Evolutionary conservation across 257 asterid species (phyloP), one percentile per base, ranked within the genome.

Genomic region (Apocynum venetum): DNA sequence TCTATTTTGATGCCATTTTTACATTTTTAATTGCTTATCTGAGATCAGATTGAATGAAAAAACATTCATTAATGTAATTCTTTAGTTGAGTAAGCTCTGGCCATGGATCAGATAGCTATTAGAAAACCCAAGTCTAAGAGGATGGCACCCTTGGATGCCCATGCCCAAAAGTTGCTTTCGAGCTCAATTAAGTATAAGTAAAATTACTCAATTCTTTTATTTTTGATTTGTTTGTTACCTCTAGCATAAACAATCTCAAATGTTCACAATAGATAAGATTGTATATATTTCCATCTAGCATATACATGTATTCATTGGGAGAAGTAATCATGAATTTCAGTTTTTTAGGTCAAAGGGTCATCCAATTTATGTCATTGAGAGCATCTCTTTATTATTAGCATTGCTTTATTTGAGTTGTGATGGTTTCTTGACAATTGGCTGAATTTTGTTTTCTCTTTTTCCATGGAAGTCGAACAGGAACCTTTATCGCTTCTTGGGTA

Each of bases 381-480:
- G 11, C 7, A 59, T 64, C 40, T 36, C 46, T 64, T 36, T 12
- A 1, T 64, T 1, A 64, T 36, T 46, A 64, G 0, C 15, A 36
- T 64, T 31, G 46, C 2, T 3, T 3, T 13, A 13, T 61, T 64
- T 8, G 19, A 36, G 20, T 20, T 10, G 14, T 65, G 38, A 17
- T 0, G 53, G 36, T 40, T 72, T 53, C 65, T 36, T 63, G 35
- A 40, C 20, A 61, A 40, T 17, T 79, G 36, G 72, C 76, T 76
- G 71, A 25, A 75, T 57, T 41, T 55, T 81, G 79, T 81, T 51
- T 80, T 74, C 4, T 69, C 15, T 60, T 76, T 64, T 77, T 74
- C 35, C 79, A 55, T 85, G 77, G 80, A 82, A 95, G 98, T 84
- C 97, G 94, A 57, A 87, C 91, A 80, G 96, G 96, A 70, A 86